Evolutionary conservation across 352 stramenopile species (phyloP), one percentile per base, ranked within the genome.

Genomic region (Phytopythium aichiense): DNA sequence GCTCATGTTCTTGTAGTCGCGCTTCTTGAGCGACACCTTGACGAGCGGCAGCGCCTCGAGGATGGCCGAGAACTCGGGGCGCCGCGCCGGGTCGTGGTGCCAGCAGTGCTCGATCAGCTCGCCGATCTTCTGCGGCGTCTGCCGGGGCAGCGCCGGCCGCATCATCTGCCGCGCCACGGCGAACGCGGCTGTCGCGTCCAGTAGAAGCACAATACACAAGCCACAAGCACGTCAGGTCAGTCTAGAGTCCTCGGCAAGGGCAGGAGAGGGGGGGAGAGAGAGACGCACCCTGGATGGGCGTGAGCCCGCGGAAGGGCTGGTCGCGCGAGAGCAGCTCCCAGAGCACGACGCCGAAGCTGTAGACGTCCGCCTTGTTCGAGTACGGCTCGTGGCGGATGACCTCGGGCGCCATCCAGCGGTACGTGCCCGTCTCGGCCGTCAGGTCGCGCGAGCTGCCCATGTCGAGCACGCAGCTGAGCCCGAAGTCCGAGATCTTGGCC

Each of bases 401-500:
- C 61, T 98, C 92, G 0, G 94, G 94, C 13, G 94, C 93, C 94
- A 98, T 98, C 82, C 96, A 98, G 38, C 95, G 80, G 64, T 96
- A 96, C n/a, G 87, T 96, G 40, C 87, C 87, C 22, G 87, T 94
- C 69, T 96, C 85, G 12, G 87, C 87, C 4, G 87, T 96, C 60
- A 96, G 64, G 57, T 96, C 85, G 33, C 80, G 77, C 37, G 80
- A 90, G 37, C 73, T 81, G 16, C 79, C 83, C 23, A 92, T 89
- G 53, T 95, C 84, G 16, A 95, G 72, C 53, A 92, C 83, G 42
- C 85, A 94, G 35, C 87, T 95, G 48, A 96, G 67, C 3, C 87
- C 86, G 72, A 96, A 96, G 63, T 96, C 88, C 13, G 87, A 94
- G 49, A 96, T 94, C 64, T 96, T 95, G 53, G 88, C 84, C 6